A percentile compares a stretch with the other conserved stretches of the same genome.
Conservation (phyloP, 208 protist species). For the Wallacemonas sp. region DNA sequence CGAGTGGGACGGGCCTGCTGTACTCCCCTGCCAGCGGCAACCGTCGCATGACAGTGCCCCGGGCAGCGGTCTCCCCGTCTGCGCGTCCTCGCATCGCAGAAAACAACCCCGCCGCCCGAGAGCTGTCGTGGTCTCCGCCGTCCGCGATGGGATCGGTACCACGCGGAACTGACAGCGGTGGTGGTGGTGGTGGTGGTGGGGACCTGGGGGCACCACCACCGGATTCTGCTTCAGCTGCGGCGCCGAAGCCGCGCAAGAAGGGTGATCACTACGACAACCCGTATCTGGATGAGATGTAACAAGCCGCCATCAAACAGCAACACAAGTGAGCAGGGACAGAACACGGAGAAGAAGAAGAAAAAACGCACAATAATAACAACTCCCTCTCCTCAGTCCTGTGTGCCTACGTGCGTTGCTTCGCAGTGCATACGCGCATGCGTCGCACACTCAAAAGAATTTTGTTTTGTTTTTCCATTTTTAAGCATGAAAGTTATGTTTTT, state of each 20-base stretch:
- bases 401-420: no score
- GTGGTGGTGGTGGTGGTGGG: no score
- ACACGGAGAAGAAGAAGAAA: not conserved
- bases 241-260: not conserved
- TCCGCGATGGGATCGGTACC: conserved; percentile 6
- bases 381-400: no score
- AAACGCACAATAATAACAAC: not conserved
- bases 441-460: no score
- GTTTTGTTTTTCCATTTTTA: no score
- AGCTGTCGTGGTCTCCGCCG: conserved; percentile 9
- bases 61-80: conserved; percentile 5
- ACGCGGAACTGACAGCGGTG: no score
- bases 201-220: not conserved
- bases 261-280: not conserved
- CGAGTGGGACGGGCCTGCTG: conserved; percentile 5
- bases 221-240: not conserved
- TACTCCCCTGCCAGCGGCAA: conserved; percentile 6
- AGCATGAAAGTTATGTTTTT: no score
- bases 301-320: no score
- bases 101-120: conserved; percentile 2
- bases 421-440: no score
- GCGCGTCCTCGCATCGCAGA: not conserved
- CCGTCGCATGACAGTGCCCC: conserved; percentile 7
- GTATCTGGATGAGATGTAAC: conserved; percentile 7
- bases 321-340: no score